Base-by-base conservation (phyloP, 805 yeast genomes). In the Lipomyces sp. region DNA sequence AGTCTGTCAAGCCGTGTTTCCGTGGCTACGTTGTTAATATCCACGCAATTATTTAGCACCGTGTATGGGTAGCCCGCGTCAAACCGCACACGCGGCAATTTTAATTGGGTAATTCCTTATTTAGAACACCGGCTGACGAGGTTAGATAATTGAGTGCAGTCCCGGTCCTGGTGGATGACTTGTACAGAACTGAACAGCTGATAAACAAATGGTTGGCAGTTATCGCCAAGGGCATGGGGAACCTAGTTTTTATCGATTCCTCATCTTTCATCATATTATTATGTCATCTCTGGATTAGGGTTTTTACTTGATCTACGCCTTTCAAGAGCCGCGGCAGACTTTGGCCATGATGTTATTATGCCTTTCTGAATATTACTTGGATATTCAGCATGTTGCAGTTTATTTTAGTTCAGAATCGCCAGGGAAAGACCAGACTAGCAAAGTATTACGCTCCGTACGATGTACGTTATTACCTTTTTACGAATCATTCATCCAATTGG, bases 361-460 rank as follows among this genome's bases (percentile, higher is more conserved):
- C 18, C n/a, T 6, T 15, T 18, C 48, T 7, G 2, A 7, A 42
- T 0, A 13, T 42, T 42, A 8, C 48, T n/a, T 42, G 48, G 15
- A 42, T 42, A 42, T 42, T n/a, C 53, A 56, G 10, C 30, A 64
- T 68, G 71, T 84, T 93, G 18, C 92, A 91, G 71, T 94, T 86
- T 79, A 82, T 94, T 53, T 78, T 93, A 53, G 89, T 94, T 56
- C 87, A 94, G 76, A 94, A 94, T 76, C 84, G 97, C 65, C 98
- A 94, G 79, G 98, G 99, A n/a, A 90, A 90, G 71, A 86, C 94
- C 30, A 84, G 99, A 66, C 79, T 94, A 15, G 88, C 90, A 6
- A 89, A 92, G 76, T 93, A 96, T 93, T 94, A 84, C 75, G 75
- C 76, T 7, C 79, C 82, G 7, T 79, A 78, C 65, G 64, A 80